Percentiles rank a stretch among this genome's conserved stretches.
These are phyloP conservation scores for Stemphylium lycopersici DNA, from an alignment of 2,329 filamentous ascomycete genomes.

Conservation along the genomic window DNA sequence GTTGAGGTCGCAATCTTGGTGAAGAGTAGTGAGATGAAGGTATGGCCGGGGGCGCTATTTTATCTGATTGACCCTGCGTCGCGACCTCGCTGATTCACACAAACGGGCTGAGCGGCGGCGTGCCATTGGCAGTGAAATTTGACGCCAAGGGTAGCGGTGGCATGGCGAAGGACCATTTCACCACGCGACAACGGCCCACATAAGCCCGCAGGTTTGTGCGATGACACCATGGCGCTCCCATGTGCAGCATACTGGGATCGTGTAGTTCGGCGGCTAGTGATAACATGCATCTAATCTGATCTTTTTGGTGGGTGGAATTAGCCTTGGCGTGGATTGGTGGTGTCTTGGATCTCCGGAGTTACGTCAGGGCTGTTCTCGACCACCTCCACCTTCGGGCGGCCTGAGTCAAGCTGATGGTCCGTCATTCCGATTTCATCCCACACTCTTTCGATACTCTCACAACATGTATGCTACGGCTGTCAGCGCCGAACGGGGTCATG, in stretches of 20 bases:
- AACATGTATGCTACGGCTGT: not conserved
- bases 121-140: constrained; percentile 7
- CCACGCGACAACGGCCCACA: constrained; percentile 1
- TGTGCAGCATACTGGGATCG: not conserved
- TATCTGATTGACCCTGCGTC: constrained; percentile 13
- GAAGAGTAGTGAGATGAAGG: not conserved
- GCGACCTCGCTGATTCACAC: not conserved
- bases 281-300: constrained; percentile 21
- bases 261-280: not conserved
- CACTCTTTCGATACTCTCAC: not conserved
- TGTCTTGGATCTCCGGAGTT: constrained; percentile 8
- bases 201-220: not conserved
- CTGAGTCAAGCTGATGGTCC: not conserved
- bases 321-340: constrained; percentile 6
- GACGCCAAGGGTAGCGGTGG: constrained; percentile 11
- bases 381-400: not conserved
- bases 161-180: constrained; percentile 6
- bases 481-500: constrained; percentile 1
- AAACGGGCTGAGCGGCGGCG: not conserved
- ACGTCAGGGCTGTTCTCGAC: constrained; percentile 12
- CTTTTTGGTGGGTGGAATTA: not conserved
- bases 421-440: not conserved
- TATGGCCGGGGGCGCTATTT: constrained; percentile 1
- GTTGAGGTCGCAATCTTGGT: not conserved
- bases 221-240: constrained; percentile 7